Evolutionary conservation across 352 stramenopile genomes (phyloP), one percentile per base, ranked within the genome.

Genomic region (Globisporangium lucens): DNA sequence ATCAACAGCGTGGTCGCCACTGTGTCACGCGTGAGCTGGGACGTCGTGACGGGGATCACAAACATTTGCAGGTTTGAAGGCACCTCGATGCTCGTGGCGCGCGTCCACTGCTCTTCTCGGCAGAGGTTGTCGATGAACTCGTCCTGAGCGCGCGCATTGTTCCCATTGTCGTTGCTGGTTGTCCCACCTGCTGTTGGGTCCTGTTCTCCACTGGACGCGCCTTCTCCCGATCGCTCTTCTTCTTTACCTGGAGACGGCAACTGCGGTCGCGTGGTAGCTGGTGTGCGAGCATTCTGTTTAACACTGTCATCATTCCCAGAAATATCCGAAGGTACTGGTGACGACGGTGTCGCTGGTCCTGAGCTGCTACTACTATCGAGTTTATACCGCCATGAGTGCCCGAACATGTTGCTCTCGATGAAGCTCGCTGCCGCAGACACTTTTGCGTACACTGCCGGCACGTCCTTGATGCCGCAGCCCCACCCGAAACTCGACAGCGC

Each of bases 361-460:
- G 47, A 35, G 7, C 30, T 29, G 20, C 20, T 49, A 47, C 56
- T 61, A 5, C 9, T 53, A 7, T 17, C 47, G 35, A 60, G 9
- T 27, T 12, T 49, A 41, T 53, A 72, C n/a, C 68, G 57, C 74
- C 74, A 80, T 35, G 60, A 63, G 47, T 80, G 74, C 3, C 69
- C 63, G 0, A 63, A 27, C 1, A 70, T 66, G 24, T 77, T 20
- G 41, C 65, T 53, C 27, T 80, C 59, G 41, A 84, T 80, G 59
- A 82, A 84, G 22, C 65, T 65, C 22, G 36, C 30, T n/a, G 75
- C 72, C 0, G 52, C 41, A 0, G 65, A 64, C 20, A 79, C 67
- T 9, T 72, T 59, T 3, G 74, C 63, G 61, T 84, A 84, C 29
- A 84, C 70, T 9, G 70, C 77, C 7, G 77, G 75, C 3, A 80